Evolutionary conservation across 805 yeast species (phyloP), one percentile per base, ranked within the genome.

Genomic region (Kockiozyma suomiensis): DNA sequence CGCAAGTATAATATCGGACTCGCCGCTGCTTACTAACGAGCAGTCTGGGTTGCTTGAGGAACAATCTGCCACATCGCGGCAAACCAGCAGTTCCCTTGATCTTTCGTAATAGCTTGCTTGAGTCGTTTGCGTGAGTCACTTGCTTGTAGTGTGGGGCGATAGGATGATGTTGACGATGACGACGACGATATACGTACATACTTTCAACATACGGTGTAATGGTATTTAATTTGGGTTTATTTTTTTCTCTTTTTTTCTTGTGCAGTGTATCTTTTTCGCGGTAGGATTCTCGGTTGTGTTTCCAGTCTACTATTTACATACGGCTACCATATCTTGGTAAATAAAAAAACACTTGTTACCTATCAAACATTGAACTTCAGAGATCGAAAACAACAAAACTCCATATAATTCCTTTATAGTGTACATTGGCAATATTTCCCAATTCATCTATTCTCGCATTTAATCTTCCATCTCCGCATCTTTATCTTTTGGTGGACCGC

Each of bases 401-500:
- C 19, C 23, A 13, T 17, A 15, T 17, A 19, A 41, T 41, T 19
- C 26, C 21, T 23, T 8, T 19, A 13, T 8, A 19, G 23, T 17
- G 13, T 38, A 23, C 25, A 43, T 43, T 17, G 47, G 21, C 21
- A 28, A 43, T n/a, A 13, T 8, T 43, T 12, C 28, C 13, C 21
- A 3, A 15, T 43, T 19, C 17, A 21, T 7, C 4, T 4, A n/a
- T 23, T 21, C n/a, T 12, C 13, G 17, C 23, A 10, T 15, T 10
- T 32, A 25, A 40, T 40, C 54, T 26, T 17, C 38, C 41, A 41
- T 41, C 4, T 51, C 55, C 41, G 41, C 32, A 32, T 51, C 55
- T 19, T 17, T 51, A 15, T 50, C 49, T 23, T 52, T 52, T 19
- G 70, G 69, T 13, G 70, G 70, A 19, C 72, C 72, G 25, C 70